phyloP scores from a whole-genome alignment of 192 early-diverging fungal species.

The Entomortierella chlamydospora region DNA sequence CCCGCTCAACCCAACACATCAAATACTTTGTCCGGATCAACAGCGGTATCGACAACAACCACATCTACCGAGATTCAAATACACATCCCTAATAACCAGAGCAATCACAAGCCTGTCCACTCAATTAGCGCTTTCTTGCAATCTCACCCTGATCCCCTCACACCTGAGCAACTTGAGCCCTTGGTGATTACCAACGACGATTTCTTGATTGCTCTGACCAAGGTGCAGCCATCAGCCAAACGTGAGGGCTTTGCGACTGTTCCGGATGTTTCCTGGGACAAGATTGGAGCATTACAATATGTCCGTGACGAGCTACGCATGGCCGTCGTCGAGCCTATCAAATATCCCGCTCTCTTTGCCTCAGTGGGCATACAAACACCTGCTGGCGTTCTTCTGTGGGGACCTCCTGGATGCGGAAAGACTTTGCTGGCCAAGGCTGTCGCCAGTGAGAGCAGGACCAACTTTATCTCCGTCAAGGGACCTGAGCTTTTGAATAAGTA shows the following conservation, averaged over 20 bases:
- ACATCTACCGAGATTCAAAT: conserved; percentile 8
- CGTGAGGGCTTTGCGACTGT: conserved; percentile 99
- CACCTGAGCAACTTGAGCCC: conserved; percentile 82
- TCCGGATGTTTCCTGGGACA: conserved; percentile 95
- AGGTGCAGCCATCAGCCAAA: conserved; percentile 96
- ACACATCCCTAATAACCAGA: not conserved
- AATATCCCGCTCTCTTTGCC: conserved; percentile 87
- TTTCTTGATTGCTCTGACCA: conserved; percentile 85
- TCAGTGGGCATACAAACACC: conserved; percentile 91
- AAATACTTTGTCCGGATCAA: conserved; percentile 1
- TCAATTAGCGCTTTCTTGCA: conserved; percentile 82
- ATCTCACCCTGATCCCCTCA: conserved; percentile 78
- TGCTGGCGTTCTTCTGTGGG: conserved; percentile 95
- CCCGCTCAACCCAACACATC: not conserved
- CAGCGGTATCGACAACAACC: not conserved
- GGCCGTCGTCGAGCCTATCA: conserved; percentile 97
- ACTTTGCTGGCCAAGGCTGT: conserved; percentile 98
- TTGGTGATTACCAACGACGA: conserved; percentile 87
- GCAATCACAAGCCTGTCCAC: conserved; percentile 61
- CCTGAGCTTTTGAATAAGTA: conserved; percentile 99
- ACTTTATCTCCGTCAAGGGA: conserved; percentile 99
- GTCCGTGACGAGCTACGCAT: conserved; percentile 94
- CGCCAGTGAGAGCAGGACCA: conserved; percentile 96
- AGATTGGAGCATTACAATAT: conserved; percentile 89
- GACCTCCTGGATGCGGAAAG: conserved; percentile 98